A percentile compares a stretch with the other conserved stretches of the same genome.
Conservation (phyloP, 441 rosid species). For the Populus hybrid region DNA sequence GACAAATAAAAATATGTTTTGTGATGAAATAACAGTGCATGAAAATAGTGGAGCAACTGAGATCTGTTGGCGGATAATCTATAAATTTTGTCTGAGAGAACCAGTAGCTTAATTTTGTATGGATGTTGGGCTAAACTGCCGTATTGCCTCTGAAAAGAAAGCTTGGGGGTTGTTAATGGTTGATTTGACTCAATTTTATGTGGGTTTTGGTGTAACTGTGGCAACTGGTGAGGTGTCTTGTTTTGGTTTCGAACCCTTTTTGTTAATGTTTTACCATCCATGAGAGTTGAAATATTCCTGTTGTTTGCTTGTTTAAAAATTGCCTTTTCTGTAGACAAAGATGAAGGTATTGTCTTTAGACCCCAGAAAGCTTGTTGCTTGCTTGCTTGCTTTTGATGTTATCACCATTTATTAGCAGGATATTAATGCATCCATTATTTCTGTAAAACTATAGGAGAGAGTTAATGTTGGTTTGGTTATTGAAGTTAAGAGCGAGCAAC, state of each 20-base stretch:
- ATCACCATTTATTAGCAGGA: not conserved
- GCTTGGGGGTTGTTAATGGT: not conserved
- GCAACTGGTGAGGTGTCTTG: not conserved
- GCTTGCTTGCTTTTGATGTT: not conserved
- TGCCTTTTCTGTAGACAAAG: not conserved
- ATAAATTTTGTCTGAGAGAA: not conserved
- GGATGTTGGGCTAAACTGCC: not conserved
- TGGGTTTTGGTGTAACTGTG: not conserved
- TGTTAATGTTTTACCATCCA: no score
- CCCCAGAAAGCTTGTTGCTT: not conserved
- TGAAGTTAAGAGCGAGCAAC: not conserved
- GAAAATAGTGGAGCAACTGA: not conserved
- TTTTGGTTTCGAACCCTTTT: not conserved
- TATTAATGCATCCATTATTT: not conserved
- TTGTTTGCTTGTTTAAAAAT: not conserved
- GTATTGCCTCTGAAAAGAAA: not conserved
- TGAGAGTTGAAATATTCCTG: not conserved
- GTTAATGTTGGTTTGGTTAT: not conserved
- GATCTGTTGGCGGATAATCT: not conserved
- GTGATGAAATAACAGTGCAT: not conserved
- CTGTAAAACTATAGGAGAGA: not conserved
- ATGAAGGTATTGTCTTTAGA: not conserved
- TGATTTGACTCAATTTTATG: not conserved
- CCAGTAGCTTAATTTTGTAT: not conserved
- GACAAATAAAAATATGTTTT: not conserved